Percentiles rank a stretch among this genome's conserved stretches.
Evolutionary conservation across 2,329 filamentous ascomycete species (phyloP).

Genomic region (Furcasterigmium furcatum): DNA sequence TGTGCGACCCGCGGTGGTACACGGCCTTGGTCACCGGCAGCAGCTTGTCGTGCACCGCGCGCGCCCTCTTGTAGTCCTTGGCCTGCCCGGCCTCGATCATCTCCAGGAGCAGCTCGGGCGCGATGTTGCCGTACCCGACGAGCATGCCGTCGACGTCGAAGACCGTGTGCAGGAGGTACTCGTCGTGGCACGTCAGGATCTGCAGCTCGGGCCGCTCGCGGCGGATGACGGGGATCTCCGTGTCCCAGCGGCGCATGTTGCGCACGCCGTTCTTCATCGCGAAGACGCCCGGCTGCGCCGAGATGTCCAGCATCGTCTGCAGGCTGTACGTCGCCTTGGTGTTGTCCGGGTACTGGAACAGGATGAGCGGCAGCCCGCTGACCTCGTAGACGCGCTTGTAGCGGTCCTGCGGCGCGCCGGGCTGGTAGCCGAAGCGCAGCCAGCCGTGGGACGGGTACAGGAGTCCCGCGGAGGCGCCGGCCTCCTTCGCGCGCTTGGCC

Average conservation of each 20-base stretch:
- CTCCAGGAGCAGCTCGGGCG: conserved; percentile 45
- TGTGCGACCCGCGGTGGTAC: conserved; percentile 51
- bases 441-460: conserved; percentile 52
- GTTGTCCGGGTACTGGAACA: conserved; percentile 52
- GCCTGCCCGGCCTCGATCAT: conserved; percentile 48
- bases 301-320: conserved; percentile 49
- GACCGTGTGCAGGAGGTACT: conserved; percentile 47
- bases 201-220: conserved; percentile 43
- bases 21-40: conserved; percentile 50
- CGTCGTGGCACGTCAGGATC: conserved; percentile 48
- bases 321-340: conserved; percentile 50
- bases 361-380: conserved; percentile 44
- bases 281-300: conserved; percentile 47
- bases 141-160: conserved; percentile 52
- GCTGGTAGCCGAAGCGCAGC: conserved; percentile 52
- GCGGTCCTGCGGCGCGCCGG: conserved; percentile 47
- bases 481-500: conserved; percentile 45
- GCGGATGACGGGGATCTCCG: conserved; percentile 50
- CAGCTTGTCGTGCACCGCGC: conserved; percentile 45
- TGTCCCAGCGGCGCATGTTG: conserved; percentile 55
- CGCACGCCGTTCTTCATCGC: conserved; percentile 56
- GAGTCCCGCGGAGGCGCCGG: conserved; percentile 46
- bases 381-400: conserved; percentile 48
- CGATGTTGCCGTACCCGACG: conserved; percentile 52
- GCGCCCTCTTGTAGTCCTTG: conserved; percentile 42